phyloP scores from a whole-genome alignment of 1,139 yeast species.

The Waltiozyma sp. region DNA sequence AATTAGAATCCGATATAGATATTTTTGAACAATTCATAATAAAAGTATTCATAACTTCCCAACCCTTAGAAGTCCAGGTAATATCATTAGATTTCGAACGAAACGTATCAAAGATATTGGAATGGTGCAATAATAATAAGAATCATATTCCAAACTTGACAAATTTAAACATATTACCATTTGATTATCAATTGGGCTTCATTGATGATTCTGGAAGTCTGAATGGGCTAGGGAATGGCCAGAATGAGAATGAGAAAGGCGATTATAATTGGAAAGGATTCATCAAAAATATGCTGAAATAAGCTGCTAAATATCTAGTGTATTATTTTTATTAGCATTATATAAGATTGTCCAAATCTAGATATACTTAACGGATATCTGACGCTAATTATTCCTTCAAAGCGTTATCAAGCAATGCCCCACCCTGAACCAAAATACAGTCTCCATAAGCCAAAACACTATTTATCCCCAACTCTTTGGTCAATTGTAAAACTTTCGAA shows the following conservation, averaged over 20 bases:
- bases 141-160: constrained; percentile 69
- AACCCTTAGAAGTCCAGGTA: neutral
- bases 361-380: neutral
- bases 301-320: constrained; percentile 5
- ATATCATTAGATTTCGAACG: neutral
- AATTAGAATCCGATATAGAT: neutral
- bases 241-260: constrained; percentile 1
- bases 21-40: neutral
- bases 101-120: constrained; percentile 33
- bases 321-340: too few species aligned
- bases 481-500: constrained; percentile 36
- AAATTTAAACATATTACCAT: constrained; percentile 54
- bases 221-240: neutral
- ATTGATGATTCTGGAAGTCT: constrained; percentile 1
- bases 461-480: constrained; percentile 23
- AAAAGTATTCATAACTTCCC: neutral
- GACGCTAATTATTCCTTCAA: too few species aligned
- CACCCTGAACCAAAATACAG: constrained; percentile 66
- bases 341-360: too few species aligned
- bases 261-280: constrained; percentile 16
- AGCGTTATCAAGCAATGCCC: constrained; percentile 10
- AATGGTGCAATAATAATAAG: constrained; percentile 41
- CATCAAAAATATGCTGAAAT: constrained; percentile 15
- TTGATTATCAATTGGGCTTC: constrained; percentile 41
- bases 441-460: constrained; percentile 46